Conservation (phyloP, 2,329 filamentous ascomycete species). For the Paecilomyces formosus region DNA sequence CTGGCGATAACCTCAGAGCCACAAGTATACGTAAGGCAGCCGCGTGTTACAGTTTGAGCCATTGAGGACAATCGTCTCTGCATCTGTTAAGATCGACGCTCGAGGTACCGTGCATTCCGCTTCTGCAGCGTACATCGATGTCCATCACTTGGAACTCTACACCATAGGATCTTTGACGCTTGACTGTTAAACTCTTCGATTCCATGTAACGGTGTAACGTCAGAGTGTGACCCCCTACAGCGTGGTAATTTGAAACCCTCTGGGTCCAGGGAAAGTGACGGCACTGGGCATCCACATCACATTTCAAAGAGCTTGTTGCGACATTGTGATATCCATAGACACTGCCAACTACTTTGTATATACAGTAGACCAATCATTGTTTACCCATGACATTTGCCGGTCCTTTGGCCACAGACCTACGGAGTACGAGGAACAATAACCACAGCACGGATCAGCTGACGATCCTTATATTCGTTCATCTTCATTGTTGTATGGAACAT, state of each 20-base stretch:
- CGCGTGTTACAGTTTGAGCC: not conserved
- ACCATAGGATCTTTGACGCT: not conserved
- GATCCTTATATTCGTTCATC: not conserved
- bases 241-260: not conserved
- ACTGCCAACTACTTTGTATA: not conserved
- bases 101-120: not conserved
- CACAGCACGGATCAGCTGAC: not conserved
- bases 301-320: not conserved
- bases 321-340: not conserved
- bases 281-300: not conserved
- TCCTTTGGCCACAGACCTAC: not conserved
- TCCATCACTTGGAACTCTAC: not conserved
- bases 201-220: not conserved
- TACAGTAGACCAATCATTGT: not conserved
- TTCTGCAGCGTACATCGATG: not conserved
- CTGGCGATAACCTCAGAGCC: not conserved
- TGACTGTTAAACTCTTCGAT: not conserved
- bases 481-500: not conserved
- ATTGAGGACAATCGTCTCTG: not conserved
- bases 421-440: not conserved
- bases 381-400: not conserved
- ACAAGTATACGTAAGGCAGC: not conserved
- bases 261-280: not conserved
- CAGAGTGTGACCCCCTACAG: not conserved
- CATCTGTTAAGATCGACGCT: not conserved